Conservation (phyloP, 164 flowering plant species). For the Vitis rotundifolia region DNA sequence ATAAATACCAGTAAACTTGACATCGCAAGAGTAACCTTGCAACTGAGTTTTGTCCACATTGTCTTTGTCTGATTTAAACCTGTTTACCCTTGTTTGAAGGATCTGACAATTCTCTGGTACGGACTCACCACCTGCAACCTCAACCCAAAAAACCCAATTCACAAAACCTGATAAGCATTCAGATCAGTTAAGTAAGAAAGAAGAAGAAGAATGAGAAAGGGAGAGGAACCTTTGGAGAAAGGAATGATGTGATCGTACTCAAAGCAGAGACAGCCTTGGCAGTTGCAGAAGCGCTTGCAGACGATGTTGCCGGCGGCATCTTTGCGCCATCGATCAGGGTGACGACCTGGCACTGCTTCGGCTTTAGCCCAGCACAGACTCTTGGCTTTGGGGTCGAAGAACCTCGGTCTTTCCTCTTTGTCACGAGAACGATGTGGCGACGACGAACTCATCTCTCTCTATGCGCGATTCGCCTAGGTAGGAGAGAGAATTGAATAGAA, state of each 20-base stretch:
- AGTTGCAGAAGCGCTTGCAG: slow-evolving; percentile 93
- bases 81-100: slow-evolving; percentile 93
- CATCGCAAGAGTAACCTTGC: slow-evolving; percentile 81
- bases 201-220: neutral
- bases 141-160: slow-evolving; percentile 6
- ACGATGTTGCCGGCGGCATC: slow-evolving; percentile 96
- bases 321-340: slow-evolving; percentile 95
- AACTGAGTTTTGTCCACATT: slow-evolving; percentile 47
- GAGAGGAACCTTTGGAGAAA: slow-evolving; percentile 79
- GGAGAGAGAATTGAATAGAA: no score
- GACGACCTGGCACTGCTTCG: slow-evolving; percentile 67
- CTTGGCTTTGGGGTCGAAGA: slow-evolving; percentile 72
- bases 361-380: slow-evolving; percentile 77
- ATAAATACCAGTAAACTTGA: slow-evolving; percentile 76
- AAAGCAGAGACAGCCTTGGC: slow-evolving; percentile 93
- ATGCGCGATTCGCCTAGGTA: neutral
- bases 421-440: slow-evolving; percentile 21
- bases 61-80: slow-evolving; percentile 72
- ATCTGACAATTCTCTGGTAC: slow-evolving; percentile 83
- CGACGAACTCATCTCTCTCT: slow-evolving; percentile 18
- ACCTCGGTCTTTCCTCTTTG: slow-evolving; percentile 66
- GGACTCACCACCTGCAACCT: slow-evolving; percentile 77
- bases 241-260: slow-evolving; percentile 97
- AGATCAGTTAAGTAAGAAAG: neutral
- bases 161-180: neutral